phyloP scores from a whole-genome alignment of 306 rosid species.

The Fragaria ananassa region DNA sequence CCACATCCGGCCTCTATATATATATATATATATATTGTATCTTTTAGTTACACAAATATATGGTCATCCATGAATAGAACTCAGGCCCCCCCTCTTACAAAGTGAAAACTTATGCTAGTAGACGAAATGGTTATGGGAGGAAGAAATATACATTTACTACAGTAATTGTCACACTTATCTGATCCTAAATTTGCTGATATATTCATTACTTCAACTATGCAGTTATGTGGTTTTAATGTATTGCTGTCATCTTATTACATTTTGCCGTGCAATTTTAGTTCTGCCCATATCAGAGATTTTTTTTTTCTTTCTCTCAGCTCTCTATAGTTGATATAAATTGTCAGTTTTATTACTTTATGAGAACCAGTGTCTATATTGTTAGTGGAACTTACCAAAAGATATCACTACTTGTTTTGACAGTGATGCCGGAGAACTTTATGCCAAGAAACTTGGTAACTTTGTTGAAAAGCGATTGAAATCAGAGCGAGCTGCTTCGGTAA shows the following conservation, averaged over 20 bases:
- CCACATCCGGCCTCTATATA: too few species aligned
- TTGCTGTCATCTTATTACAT: not conserved
- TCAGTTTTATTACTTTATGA: slow-evolving; percentile 5
- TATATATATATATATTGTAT: too few species aligned
- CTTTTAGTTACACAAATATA: not conserved
- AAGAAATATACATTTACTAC: not conserved
- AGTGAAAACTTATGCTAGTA: not conserved
- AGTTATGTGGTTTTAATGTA: not conserved
- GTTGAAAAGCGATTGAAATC: slow-evolving; percentile 90
- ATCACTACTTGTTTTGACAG: slow-evolving; percentile 41
- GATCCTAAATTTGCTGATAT: not conserved
- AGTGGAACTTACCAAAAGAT: slow-evolving; percentile 16
- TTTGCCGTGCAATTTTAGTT: not conserved
- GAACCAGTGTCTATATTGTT: slow-evolving; percentile 13
- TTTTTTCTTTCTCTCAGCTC: not conserved
- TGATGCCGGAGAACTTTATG: slow-evolving; percentile 76
- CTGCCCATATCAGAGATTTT: not conserved
- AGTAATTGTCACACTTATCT: not conserved
- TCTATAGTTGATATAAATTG: not conserved
- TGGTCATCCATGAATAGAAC: not conserved
- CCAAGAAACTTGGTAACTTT: slow-evolving; percentile 86
- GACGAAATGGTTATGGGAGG: not conserved
- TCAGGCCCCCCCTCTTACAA: not conserved
- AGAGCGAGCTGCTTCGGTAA: slow-evolving; percentile 97
- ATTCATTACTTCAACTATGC: not conserved